Evolutionary conservation across 192 early-diverging fungal species (phyloP).

Genomic region (Coemansia sp.): DNA sequence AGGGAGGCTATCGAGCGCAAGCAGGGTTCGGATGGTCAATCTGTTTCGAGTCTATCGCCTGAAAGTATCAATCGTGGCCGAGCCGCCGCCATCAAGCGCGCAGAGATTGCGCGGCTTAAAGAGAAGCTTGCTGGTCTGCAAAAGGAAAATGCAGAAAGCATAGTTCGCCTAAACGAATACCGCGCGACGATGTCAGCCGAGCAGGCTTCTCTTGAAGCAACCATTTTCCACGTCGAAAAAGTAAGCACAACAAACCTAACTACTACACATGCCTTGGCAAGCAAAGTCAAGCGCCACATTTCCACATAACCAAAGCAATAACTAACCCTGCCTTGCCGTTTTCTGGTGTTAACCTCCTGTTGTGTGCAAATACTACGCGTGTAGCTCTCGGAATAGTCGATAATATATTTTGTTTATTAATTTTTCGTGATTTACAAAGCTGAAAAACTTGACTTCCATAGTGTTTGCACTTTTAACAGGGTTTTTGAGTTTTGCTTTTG

Average conservation of each 20-base stretch:
- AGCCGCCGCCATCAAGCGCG: conserved; percentile 39
- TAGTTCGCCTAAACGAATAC: conserved; percentile 16
- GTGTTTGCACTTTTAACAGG: too few relatives aligned
- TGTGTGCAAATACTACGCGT: not conserved
- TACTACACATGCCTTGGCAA: not conserved
- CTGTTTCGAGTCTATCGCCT: conserved; percentile 33
- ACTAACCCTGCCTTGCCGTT: too few relatives aligned
- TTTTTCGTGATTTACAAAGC: too few relatives aligned
- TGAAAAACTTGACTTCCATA: too few relatives aligned
- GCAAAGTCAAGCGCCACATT: not conserved
- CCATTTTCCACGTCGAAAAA: conserved; percentile 16
- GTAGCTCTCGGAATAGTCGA: not conserved
- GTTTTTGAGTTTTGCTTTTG: too few relatives aligned
- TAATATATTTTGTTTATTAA: not conserved
- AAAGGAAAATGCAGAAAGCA: conserved; percentile 24
- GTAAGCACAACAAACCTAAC: not conserved
- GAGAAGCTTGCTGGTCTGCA: conserved; percentile 23
- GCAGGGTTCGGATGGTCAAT: conserved; percentile 7
- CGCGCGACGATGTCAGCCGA: conserved; percentile 20
- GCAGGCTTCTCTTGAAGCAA: conserved; percentile 17
- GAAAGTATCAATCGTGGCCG: conserved; percentile 46
- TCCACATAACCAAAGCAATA: too few relatives aligned
- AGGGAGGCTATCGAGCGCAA: conserved; percentile 37
- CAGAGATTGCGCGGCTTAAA: conserved; percentile 36
- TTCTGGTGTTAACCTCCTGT: not conserved